A percentile compares a stretch with the other conserved stretches of the same genome.
Conservation (phyloP, 75 land plant genomes). For the Pinus tabuliformis region DNA sequence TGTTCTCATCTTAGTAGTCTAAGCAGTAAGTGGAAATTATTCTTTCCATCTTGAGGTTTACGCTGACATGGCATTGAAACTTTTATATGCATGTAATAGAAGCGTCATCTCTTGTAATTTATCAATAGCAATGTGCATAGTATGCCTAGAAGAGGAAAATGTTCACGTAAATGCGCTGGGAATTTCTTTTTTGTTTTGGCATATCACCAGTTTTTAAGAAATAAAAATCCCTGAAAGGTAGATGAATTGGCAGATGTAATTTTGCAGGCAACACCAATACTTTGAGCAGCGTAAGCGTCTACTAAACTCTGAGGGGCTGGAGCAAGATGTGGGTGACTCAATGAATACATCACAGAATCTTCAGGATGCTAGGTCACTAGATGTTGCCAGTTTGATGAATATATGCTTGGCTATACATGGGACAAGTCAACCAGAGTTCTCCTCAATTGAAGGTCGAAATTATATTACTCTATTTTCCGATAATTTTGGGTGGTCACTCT, state of each 20-base stretch:
- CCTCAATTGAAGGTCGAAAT: background rate
- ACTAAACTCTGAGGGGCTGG: background rate
- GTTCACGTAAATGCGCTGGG: background rate
- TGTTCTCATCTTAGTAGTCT: background rate
- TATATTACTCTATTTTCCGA: background rate
- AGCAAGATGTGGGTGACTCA: background rate
- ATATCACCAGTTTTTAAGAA: background rate
- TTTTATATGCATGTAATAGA: background rate
- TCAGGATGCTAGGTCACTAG: conserved; percentile 2
- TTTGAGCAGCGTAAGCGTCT: conserved; percentile 8
- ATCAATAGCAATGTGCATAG: background rate
- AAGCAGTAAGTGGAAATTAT: background rate
- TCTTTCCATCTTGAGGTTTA: background rate
- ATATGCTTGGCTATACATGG: background rate
- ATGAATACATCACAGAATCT: background rate
- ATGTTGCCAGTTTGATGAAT: conserved; percentile 9
- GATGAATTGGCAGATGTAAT: background rate
- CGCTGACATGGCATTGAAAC: too few relatives aligned
- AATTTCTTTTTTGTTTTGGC: background rate
- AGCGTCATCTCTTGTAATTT: background rate
- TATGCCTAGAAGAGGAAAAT: background rate
- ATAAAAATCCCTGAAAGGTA: background rate
- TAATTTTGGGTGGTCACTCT: too few relatives aligned
- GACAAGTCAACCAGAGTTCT: conserved; percentile 2
- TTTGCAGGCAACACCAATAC: conserved; percentile 7